Evolutionary conservation across 257 asterid species (phyloP).

Genomic region (Nemophila menziesii): DNA sequence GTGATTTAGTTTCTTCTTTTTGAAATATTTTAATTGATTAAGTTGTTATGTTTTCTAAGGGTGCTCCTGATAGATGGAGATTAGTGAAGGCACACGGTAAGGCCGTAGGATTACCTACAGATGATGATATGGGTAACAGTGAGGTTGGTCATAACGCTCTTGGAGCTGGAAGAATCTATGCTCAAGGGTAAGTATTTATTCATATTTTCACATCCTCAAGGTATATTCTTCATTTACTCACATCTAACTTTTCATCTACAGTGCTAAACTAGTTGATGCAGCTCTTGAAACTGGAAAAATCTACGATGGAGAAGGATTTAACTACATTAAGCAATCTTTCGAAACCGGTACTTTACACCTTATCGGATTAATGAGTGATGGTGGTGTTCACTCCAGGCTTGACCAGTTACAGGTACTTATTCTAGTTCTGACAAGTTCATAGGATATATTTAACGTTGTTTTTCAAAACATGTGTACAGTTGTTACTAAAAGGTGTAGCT

Average conservation of each 20-base stretch:
- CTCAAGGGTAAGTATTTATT: conserved; percentile 82
- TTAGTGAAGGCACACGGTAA: conserved; percentile 86
- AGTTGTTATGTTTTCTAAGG: conserved; percentile 29
- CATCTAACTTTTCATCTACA: conserved; percentile 12
- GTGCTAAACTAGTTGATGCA: conserved; percentile 89
- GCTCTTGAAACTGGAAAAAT: conserved; percentile 86
- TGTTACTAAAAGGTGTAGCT: conserved; percentile 78
- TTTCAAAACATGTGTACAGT: conserved; percentile 28
- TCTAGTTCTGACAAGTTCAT: too few species aligned
- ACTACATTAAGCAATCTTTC: conserved; percentile 58
- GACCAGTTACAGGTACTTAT: conserved; percentile 83
- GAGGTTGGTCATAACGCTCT: conserved; percentile 99
- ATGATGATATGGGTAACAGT: conserved; percentile 98
- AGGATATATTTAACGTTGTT: conserved; percentile 9
- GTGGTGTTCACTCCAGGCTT: conserved; percentile 92
- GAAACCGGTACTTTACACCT: conserved; percentile 71
- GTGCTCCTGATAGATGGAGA: conserved; percentile 95
- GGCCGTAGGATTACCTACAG: conserved; percentile 95
- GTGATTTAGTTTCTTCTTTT: too few species aligned
- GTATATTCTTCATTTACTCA: conserved; percentile 1
- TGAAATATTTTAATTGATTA: conserved; percentile 1
- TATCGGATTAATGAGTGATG: conserved; percentile 81
- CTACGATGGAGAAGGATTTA: conserved; percentile 69
- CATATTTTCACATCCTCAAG: too few species aligned
- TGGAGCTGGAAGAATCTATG: conserved; percentile 96